Evolutionary conservation across 495 filamentous ascomycete genomes (phyloP).

Genomic region (Tuber calosporum): DNA sequence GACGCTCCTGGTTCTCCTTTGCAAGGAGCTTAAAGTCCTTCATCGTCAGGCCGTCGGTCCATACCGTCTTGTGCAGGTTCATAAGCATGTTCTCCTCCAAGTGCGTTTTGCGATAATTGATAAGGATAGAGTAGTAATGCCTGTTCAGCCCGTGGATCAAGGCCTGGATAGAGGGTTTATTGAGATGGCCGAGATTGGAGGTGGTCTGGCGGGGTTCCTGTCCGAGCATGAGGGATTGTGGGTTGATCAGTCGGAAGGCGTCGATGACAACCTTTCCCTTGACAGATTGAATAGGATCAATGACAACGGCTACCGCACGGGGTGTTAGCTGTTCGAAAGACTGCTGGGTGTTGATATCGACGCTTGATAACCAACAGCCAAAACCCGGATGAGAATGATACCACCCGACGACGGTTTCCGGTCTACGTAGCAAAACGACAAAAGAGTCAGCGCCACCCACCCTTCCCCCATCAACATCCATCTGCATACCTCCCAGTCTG

Average conservation of each 20-base stretch:
- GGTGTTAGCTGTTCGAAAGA: constrained; percentile 97
- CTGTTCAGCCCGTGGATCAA: constrained; percentile 96
- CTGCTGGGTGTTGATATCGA: constrained; percentile 99
- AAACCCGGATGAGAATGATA: constrained; percentile 99
- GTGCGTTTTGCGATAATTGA: constrained; percentile 95
- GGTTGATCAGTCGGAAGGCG: constrained; percentile 97
- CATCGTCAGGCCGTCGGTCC: constrained; percentile 97
- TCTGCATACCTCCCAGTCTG: constrained; percentile 81
- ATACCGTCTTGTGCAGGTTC: constrained; percentile 98
- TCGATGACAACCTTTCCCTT: constrained; percentile 99
- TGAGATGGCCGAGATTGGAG: constrained; percentile 92
- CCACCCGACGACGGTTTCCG: constrained; percentile 96
- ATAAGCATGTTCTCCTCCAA: constrained; percentile 99
- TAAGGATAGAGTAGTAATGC: constrained; percentile 97
- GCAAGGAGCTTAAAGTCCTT: constrained; percentile 86
- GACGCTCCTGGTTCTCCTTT: constrained; percentile 69
- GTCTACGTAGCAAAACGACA: constrained; percentile 49
- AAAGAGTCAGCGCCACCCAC: constrained; percentile 17
- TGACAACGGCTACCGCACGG: constrained; percentile 91
- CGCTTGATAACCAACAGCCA: constrained; percentile 96
- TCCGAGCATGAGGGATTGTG: constrained; percentile 95
- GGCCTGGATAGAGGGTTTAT: constrained; percentile 98
- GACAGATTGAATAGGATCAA: constrained; percentile 97
- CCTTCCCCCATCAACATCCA: constrained; percentile 8
- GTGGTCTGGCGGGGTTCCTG: constrained; percentile 98